These are phyloP conservation scores for Candida andamanensis DNA, from an alignment of 805 yeast genomes.

Conservation along the genomic window DNA sequence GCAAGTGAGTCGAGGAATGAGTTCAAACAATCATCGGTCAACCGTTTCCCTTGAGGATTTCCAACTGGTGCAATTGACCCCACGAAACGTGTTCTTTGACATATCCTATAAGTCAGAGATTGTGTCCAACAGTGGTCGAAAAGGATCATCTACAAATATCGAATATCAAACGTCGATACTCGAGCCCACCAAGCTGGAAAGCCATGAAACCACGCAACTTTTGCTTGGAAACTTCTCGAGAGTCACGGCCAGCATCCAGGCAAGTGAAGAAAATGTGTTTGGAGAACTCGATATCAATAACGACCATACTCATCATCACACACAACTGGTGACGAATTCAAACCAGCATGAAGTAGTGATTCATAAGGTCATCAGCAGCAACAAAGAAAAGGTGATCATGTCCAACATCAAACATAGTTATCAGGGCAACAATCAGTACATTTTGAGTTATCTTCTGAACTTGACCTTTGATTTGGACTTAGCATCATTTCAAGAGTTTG, in stretches of 20 bases:
- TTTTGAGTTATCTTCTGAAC: slow-evolving; percentile 50
- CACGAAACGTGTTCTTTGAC: slow-evolving; percentile 35
- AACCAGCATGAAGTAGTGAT: too few relatives aligned
- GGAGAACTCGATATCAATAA: slow-evolving; percentile 39
- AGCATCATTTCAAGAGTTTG: slow-evolving; percentile 66
- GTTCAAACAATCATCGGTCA: neutral
- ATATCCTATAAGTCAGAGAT: slow-evolving; percentile 33
- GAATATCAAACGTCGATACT: neutral
- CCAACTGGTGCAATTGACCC: slow-evolving; percentile 10
- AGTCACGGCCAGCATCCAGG: slow-evolving; percentile 34
- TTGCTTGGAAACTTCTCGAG: slow-evolving; percentile 26
- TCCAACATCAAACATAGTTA: slow-evolving; percentile 51
- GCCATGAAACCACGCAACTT: slow-evolving; percentile 19
- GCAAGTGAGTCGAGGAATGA: slow-evolving; percentile 43
- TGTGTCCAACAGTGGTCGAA: slow-evolving; percentile 14
- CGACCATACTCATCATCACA: slow-evolving; percentile 10
- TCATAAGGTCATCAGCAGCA: slow-evolving; percentile 34
- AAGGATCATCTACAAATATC: slow-evolving; percentile 17
- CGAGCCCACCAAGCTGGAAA: slow-evolving; percentile 3
- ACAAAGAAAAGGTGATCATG: slow-evolving; percentile 25
- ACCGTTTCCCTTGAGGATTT: neutral
- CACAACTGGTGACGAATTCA: neutral
- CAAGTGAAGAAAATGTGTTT: slow-evolving; percentile 37
- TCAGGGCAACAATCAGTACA: slow-evolving; percentile 60
- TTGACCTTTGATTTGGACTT: slow-evolving; percentile 53